Evolutionary conservation across 2,329 filamentous ascomycete genomes (phyloP).

Genomic region (Colletotrichum eleusines): DNA sequence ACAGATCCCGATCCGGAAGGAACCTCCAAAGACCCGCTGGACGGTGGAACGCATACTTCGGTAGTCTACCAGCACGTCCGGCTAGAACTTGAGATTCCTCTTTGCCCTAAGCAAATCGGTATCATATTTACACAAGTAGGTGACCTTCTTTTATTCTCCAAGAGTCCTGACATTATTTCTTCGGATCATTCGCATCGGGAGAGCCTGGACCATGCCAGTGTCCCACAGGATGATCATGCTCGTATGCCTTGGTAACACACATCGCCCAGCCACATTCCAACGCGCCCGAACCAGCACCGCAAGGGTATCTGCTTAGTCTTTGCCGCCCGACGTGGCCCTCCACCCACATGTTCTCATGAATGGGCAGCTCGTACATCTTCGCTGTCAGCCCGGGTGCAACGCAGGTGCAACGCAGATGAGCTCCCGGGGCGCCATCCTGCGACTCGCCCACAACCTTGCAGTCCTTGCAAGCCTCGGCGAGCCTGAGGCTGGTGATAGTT

Average conservation of each 20-base stretch:
- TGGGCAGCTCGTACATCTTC: not conserved
- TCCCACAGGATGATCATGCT: not conserved
- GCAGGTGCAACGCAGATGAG: not conserved
- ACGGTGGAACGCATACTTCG: not conserved
- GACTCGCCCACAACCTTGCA: not conserved
- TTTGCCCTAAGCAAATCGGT: not conserved
- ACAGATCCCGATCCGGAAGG: not conserved
- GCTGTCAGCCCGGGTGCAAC: not conserved
- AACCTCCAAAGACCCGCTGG: not conserved
- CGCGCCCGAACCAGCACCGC: not conserved
- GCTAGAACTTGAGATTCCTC: too few species aligned
- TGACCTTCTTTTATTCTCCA: not conserved
- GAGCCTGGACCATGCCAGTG: conserved; percentile 2
- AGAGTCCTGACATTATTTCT: not conserved
- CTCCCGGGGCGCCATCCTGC: not conserved
- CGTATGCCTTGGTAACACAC: not conserved
- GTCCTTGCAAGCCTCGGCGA: not conserved
- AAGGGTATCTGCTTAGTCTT: not conserved
- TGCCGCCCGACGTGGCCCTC: not conserved
- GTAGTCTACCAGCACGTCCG: too few species aligned
- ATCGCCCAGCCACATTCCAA: not conserved
- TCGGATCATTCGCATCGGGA: conserved; percentile 1
- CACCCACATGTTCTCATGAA: not conserved
- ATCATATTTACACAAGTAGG: not conserved
- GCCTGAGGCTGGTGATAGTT: not conserved